A percentile compares a stretch with the other conserved stretches of the same genome.
Evolutionary conservation across 2,329 filamentous ascomycete species (phyloP).

Genomic region (Phyllosticta citribraziliensis): DNA sequence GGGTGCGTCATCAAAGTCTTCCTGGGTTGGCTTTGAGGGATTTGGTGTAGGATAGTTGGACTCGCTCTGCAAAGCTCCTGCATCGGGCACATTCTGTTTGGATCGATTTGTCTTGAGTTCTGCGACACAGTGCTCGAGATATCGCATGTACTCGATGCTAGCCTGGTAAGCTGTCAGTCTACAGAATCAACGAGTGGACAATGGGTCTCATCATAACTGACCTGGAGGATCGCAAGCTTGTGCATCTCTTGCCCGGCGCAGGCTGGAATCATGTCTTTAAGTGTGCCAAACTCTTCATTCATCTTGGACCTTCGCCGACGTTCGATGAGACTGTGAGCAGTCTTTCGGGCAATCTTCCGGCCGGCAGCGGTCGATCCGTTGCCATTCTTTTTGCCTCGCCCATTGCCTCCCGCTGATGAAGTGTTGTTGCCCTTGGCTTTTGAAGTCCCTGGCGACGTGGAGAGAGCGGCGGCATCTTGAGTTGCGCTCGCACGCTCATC

Average conservation of each 20-base stretch:
- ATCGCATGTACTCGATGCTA: constrained; percentile 91
- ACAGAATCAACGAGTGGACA: not conserved
- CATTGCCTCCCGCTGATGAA: constrained; percentile 15
- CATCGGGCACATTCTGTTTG: not conserved
- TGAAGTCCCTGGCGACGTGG: not conserved
- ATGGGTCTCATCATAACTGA: constrained; percentile 28
- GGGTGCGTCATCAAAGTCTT: constrained; percentile 1
- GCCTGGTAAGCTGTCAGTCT: constrained; percentile 46
- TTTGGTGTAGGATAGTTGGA: constrained; percentile 18
- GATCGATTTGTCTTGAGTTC: constrained; percentile 52
- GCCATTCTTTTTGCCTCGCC: constrained; percentile 57
- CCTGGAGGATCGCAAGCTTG: constrained; percentile 90
- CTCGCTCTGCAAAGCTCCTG: not conserved
- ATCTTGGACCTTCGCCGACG: constrained; percentile 85
- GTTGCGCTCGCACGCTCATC: constrained; percentile 19
- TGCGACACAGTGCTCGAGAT: constrained; percentile 77
- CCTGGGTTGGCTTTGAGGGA: constrained; percentile 19
- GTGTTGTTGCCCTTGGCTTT: constrained; percentile 16
- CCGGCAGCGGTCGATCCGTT: constrained; percentile 67
- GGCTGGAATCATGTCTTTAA: constrained; percentile 93
- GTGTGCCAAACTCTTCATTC: constrained; percentile 92
- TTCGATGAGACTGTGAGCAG: constrained; percentile 92
- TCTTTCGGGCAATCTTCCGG: constrained; percentile 92
- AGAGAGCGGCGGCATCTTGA: constrained; percentile 10
- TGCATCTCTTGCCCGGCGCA: constrained; percentile 95